Evolutionary conservation across 306 rosid species (phyloP), one percentile per base, ranked within the genome.

Genomic region (Prunus dulcis): DNA sequence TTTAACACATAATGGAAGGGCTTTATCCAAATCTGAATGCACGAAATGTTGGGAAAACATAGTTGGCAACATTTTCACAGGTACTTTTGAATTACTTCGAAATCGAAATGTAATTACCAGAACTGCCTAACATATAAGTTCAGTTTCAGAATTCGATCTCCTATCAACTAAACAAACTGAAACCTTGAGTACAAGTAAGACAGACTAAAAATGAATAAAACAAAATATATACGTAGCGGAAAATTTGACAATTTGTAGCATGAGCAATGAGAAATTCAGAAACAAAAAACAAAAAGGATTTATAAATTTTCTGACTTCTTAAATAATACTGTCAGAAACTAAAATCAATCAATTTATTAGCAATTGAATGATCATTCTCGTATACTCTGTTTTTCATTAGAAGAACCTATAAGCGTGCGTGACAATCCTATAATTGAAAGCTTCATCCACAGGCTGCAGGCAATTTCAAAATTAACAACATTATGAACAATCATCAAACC

Each of bases 401-500:
- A 22, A 58, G 30, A 58, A 58, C 6, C 9, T 30, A 17, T 9
- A 12, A 49, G 0, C 55, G 22, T 9, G 0, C 55, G 22, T 9
- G 22, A 66, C 12, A 53, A 43, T 65, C 19, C 49, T 3, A 25
- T 22, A 51, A 22, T 41, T 28, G 25, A 51, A 57, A 17, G 14
- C 6, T 20, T 55, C n/a, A 58, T 23, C 53, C 67, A 73, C 34
- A 30, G 34, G 34, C 34, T 30, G 34, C 34, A 60, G 5, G 15
- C 41, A 60, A 60, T 5, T 43, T 28, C 68, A 41, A 4, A 53
- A 20, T 34, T 5, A 34, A 13, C 12, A 0, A 22, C 38, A 5
- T 47, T 12, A 51, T 1, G 56, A 23, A 75, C 3, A 53, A 51
- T 9, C 34, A 3, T 1, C 6, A 19, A 10, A 88, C 93, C 91